phyloP scores from a whole-genome alignment of 2,329 filamentous ascomycete species.

The Neurospora crassa region DNA sequence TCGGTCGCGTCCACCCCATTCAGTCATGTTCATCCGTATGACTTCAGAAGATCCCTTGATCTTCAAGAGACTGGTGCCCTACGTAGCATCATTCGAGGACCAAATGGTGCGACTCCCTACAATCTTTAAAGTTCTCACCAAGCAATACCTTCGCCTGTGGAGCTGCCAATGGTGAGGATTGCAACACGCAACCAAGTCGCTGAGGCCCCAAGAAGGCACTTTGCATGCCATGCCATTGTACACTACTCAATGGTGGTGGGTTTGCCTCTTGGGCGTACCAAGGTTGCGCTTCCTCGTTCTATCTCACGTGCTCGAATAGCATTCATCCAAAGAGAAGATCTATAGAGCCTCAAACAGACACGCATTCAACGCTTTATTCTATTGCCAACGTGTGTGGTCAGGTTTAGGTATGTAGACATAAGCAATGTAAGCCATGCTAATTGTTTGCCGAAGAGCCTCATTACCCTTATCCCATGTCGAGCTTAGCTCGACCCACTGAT shows the following conservation, averaged over 20 bases:
- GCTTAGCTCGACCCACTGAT: neutral
- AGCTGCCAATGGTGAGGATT: neutral
- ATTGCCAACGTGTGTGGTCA: neutral
- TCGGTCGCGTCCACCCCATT: neutral
- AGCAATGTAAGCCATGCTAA: neutral
- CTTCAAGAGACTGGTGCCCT: neutral
- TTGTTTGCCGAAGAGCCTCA: neutral
- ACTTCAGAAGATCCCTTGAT: neutral
- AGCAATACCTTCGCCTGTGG: neutral
- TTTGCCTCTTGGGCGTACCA: too few relatives aligned
- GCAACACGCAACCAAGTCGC: neutral
- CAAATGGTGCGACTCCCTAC: neutral
- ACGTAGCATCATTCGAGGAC: neutral
- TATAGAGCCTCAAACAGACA: too few relatives aligned
- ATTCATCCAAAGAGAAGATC: too few relatives aligned
- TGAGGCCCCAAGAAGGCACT: neutral
- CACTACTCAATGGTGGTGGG: too few relatives aligned
- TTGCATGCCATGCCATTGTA: neutral
- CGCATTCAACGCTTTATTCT: too few relatives aligned
- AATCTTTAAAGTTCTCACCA: neutral
- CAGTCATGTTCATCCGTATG: neutral
- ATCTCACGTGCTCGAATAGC: neutral
- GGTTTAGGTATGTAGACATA: neutral
- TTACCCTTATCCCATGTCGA: neutral
- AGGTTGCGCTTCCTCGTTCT: neutral